A percentile compares a stretch with the other conserved stretches of the same genome.
Conservation (phyloP, 495 filamentous ascomycete species). For the Hypoxylon perforatum region DNA sequence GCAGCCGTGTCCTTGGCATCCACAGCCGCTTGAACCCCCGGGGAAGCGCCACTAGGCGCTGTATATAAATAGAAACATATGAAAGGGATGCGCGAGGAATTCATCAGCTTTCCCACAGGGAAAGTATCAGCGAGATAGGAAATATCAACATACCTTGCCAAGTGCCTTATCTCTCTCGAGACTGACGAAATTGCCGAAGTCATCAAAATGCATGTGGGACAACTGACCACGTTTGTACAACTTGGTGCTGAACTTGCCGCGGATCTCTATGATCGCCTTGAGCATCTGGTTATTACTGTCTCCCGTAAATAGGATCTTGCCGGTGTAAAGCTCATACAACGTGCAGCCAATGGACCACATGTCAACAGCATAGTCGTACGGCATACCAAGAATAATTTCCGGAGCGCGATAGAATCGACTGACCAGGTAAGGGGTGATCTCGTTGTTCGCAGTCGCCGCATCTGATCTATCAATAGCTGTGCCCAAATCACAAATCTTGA, state of each 20-base stretch:
- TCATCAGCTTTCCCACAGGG: neutral
- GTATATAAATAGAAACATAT: constrained; percentile 36
- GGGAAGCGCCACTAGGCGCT: constrained; percentile 27
- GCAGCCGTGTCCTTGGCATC: constrained; percentile 17
- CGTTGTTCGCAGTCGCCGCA: constrained; percentile 69
- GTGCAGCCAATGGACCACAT: constrained; percentile 98
- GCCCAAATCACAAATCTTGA: constrained; percentile 96
- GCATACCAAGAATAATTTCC: constrained; percentile 95
- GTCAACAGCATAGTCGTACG: constrained; percentile 93
- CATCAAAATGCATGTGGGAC: constrained; percentile 83
- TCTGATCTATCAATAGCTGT: constrained; percentile 91
- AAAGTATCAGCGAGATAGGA: constrained; percentile 25
- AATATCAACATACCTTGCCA: constrained; percentile 69
- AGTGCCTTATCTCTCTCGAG: constrained; percentile 86
- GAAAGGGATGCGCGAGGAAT: constrained; percentile 3
- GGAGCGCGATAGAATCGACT: constrained; percentile 97
- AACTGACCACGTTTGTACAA: constrained; percentile 82
- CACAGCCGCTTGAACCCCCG: neutral
- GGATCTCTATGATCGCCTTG: constrained; percentile 92
- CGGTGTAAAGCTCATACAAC: constrained; percentile 94
- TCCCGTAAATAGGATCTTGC: constrained; percentile 95
- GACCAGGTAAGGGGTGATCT: constrained; percentile 92
- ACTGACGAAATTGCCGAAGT: constrained; percentile 86
- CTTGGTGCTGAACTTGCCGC: constrained; percentile 90
- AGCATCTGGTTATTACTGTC: constrained; percentile 98